Evolutionary conservation across 2,329 filamentous ascomycete genomes (phyloP), one percentile per base, ranked within the genome.

Genomic region (Cercospora canescens): DNA sequence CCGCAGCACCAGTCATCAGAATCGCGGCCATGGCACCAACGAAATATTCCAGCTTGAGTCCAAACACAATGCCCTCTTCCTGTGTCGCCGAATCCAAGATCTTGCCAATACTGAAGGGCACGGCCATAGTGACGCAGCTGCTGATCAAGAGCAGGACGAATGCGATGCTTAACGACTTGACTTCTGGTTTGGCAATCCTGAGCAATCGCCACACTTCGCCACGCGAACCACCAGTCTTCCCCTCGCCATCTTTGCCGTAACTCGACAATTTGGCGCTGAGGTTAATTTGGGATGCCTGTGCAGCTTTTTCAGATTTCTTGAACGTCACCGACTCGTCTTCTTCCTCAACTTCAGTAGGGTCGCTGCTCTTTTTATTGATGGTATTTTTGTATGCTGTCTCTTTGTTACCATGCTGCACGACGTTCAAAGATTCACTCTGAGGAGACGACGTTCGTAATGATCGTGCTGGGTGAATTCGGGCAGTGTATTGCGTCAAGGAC

Each of bases 41-140:
- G 83, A 99, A 98, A 75, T 96, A 92, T 41, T 88, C 89, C 75
- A 96, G 83, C 50, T 90, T 91, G 67, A 98, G 81, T 21, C 95
- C 95, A 76, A 98, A 95, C 12, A 98, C 83, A 63, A 87, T 87
- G 37, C 82, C 90, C 60, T 91, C 75, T 28, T 78, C 88, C 74
- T 93, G 91, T 9, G 93, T 96, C 8, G 94, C 93, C 61, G 95
- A 87, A 79, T 99, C 95, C 77, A 99, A 83, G 68, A 99, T 96
- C 76, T 94, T 94, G 64, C 95, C 95, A 70, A 99, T 96, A 0
- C 94, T 96, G 77, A 97, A 97, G 1, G 95, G 95, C 66, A 99
- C 92, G 2, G 93, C 94, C 91, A 99, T 96, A 64, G 94, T 96
- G 72, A 99, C 93, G 60, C 89, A 87, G 4, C 94, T 98, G 16